A percentile compares a stretch with the other conserved stretches of the same genome.
Evolutionary conservation across 306 rosid species (phyloP).

Genomic region (Vigna nakashimae): DNA sequence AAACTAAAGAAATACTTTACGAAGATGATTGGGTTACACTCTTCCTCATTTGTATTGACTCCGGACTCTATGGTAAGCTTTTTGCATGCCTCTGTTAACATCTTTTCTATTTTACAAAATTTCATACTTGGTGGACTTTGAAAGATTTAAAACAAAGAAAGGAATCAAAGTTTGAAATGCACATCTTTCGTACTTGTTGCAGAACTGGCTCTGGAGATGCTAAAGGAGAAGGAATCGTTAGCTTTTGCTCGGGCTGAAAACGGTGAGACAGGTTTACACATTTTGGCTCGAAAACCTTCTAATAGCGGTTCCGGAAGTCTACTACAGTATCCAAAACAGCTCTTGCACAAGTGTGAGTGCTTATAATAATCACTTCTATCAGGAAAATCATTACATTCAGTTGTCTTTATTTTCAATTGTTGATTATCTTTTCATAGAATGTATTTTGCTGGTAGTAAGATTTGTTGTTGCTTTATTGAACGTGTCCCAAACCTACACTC

Average conservation of each 20-base stretch:
- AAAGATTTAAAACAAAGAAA: too few species aligned
- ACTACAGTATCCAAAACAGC: not conserved
- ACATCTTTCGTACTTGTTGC: constrained; percentile 16
- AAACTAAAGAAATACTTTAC: not conserved
- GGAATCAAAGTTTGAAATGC: not conserved
- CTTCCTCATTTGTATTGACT: constrained; percentile 35
- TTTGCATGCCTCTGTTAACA: not conserved
- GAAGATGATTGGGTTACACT: constrained; percentile 25
- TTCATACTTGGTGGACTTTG: not conserved
- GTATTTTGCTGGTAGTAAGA: not conserved
- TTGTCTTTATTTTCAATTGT: not conserved
- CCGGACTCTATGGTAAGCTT: constrained; percentile 51
- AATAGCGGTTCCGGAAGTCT: constrained; percentile 19
- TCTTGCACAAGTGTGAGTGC: constrained; percentile 43
- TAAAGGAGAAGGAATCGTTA: not conserved
- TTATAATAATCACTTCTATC: not conserved
- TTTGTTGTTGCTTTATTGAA: not conserved
- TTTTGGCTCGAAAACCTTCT: constrained; percentile 48
- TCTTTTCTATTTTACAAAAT: not conserved
- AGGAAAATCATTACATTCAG: not conserved
- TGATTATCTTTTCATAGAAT: not conserved
- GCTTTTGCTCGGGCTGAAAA: constrained; percentile 32
- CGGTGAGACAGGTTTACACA: constrained; percentile 42
- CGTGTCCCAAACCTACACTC: not conserved
- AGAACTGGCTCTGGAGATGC: constrained; percentile 52